phyloP scores from a whole-genome alignment of 345 rosid genomes.

The Stellera chamaejasme region DNA sequence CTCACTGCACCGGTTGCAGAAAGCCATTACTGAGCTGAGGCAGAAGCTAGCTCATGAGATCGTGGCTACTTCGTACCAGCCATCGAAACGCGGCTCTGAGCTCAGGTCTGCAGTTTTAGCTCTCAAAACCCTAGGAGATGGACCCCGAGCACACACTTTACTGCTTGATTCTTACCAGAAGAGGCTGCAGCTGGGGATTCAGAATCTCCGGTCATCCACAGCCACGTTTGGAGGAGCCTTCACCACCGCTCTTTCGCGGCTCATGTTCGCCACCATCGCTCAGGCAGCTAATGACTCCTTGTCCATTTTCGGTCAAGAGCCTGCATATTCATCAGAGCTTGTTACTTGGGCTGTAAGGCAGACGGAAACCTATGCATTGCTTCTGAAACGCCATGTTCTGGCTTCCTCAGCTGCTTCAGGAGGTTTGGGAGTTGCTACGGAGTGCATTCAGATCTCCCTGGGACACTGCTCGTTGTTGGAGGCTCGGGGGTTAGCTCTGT shows the following conservation, averaged over 20 bases:
- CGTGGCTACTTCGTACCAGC: constrained; percentile 52
- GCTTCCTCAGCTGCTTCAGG: constrained; percentile 82
- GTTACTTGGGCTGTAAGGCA: constrained; percentile 94
- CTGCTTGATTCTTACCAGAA: constrained; percentile 59
- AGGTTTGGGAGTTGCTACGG: constrained; percentile 57
- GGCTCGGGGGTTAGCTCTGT: constrained; percentile 80
- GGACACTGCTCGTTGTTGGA: constrained; percentile 75
- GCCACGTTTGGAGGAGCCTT: constrained; percentile 47
- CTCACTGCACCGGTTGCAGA: constrained; percentile 33
- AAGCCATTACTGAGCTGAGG: constrained; percentile 47
- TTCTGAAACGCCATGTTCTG: constrained; percentile 57
- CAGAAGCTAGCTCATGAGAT: constrained; percentile 71
- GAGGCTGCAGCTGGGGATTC: constrained; percentile 45
- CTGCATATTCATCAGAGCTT: constrained; percentile 79
- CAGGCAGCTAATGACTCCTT: constrained; percentile 76
- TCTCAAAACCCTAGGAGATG: constrained; percentile 74
- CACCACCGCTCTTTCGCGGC: constrained; percentile 57
- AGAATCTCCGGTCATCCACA: constrained; percentile 44
- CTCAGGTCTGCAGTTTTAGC: constrained; percentile 62
- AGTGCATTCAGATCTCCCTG: constrained; percentile 59
- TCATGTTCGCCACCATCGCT: constrained; percentile 74
- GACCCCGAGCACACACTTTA: constrained; percentile 70
- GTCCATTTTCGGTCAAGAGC: constrained; percentile 72
- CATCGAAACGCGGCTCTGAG: constrained; percentile 59
- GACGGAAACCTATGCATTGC: constrained; percentile 48